Evolutionary conservation across 1,139 yeast species (phyloP).

Genomic region (Nakaseomyces uthaithaninus): DNA sequence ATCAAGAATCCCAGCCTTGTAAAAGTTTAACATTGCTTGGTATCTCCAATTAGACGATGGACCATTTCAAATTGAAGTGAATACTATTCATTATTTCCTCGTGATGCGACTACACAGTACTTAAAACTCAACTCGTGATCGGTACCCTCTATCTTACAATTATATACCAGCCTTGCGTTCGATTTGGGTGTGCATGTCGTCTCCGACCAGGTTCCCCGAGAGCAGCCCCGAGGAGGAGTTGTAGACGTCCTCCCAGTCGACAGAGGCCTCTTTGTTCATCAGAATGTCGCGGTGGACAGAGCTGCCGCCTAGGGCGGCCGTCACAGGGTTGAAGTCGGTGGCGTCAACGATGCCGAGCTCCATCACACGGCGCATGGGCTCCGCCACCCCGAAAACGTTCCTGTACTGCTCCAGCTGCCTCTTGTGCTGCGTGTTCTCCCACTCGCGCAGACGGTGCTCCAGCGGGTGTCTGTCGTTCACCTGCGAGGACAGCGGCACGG

Average conservation of each 20-base stretch:
- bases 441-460: conserved; percentile 61
- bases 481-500: conserved; percentile 46
- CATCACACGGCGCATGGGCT: conserved; percentile 81
- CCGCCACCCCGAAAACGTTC: conserved; percentile 72
- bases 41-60: no score
- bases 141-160: no score
- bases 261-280: conserved; percentile 59
- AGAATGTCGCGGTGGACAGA: conserved; percentile 69
- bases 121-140: no score
- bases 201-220: conserved; percentile 21
- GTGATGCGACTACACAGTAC: no score
- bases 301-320: conserved; percentile 35
- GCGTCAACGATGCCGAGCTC: conserved; percentile 67
- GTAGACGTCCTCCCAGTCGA: conserved; percentile 95
- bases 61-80: no score
- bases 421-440: conserved; percentile 73
- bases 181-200: conserved; percentile 62
- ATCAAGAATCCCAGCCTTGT: no score
- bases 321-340: conserved; percentile 64
- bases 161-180: conserved; percentile 58
- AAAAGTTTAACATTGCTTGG: no score
- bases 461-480: conserved; percentile 84
- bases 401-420: conserved; percentile 71
- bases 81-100: no score
- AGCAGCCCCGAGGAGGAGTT: conserved; percentile 31